Evolutionary conservation across 805 yeast genomes (phyloP).

Genomic region (Novakomyces olei): DNA sequence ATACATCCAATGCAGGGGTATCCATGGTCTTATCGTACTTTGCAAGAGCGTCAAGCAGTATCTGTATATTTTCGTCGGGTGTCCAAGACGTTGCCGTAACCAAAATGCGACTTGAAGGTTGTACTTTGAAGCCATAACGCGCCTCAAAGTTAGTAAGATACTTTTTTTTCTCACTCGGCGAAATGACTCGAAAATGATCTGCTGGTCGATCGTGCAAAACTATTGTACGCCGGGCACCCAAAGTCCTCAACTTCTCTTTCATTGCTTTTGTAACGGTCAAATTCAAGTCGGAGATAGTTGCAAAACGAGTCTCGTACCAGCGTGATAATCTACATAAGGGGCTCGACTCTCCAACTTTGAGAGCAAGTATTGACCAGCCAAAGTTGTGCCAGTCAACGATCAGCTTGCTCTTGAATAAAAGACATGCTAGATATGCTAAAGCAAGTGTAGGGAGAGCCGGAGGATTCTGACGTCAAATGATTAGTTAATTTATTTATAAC

Average conservation of each 20-base stretch:
- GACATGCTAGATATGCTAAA: slow-evolving; percentile 29
- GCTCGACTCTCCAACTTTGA: slow-evolving; percentile 35
- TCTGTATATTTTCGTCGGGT: slow-evolving; percentile 71
- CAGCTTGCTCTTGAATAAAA: slow-evolving; percentile 31
- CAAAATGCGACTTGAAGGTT: slow-evolving; percentile 20
- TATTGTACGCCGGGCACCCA: slow-evolving; percentile 24
- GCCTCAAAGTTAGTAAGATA: neutral
- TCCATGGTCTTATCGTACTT: slow-evolving; percentile 25
- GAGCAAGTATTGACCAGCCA: slow-evolving; percentile 58
- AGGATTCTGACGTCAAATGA: no score
- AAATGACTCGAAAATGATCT: slow-evolving; percentile 32
- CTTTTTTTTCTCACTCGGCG: no score
- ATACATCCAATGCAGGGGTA: slow-evolving; percentile 33
- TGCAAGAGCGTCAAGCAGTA: slow-evolving; percentile 46
- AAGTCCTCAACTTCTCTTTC: slow-evolving; percentile 32
- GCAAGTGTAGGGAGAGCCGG: slow-evolving; percentile 72
- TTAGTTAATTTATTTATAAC: no score
- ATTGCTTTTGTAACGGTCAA: slow-evolving; percentile 61
- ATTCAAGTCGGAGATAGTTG: slow-evolving; percentile 40
- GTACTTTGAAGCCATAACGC: neutral
- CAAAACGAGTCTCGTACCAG: slow-evolving; percentile 40
- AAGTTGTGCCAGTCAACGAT: slow-evolving; percentile 93
- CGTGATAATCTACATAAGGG: slow-evolving; percentile 39
- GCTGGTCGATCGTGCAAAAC: slow-evolving; percentile 81
- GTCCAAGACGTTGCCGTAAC: slow-evolving; percentile 86